Conservation (phyloP, 164 flowering plant genomes). For the Berberis thunbergii region DNA sequence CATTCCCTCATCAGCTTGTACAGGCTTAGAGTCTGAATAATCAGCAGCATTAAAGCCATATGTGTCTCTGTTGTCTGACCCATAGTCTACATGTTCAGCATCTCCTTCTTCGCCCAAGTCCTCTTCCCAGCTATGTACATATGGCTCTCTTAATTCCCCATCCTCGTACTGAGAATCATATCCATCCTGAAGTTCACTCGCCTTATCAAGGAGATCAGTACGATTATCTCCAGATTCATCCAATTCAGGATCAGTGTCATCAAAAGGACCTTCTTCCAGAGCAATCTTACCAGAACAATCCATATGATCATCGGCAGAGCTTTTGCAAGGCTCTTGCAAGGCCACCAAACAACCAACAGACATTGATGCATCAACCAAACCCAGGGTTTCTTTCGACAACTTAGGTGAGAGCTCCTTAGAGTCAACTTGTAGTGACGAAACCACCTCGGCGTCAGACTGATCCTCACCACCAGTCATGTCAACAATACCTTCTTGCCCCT, state of each 20-base stretch:
- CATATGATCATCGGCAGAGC: conserved; percentile 11
- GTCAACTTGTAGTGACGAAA: conserved; percentile 7
- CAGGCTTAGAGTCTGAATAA: too few relatives aligned
- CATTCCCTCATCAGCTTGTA: too few relatives aligned
- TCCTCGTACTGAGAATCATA: conserved; percentile 72
- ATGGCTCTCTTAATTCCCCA: conserved; percentile 60
- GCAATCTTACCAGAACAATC: conserved; percentile 9
- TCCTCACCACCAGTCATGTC: conserved; percentile 4
- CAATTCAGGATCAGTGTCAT: conserved; percentile 18
- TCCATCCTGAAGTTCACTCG: conserved; percentile 28
- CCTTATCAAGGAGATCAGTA: conserved; percentile 7
- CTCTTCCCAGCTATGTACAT: conserved; percentile 37
- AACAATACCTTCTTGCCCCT: conserved; percentile 5
- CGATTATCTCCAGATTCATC: conserved; percentile 11
- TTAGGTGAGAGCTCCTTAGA: neutral
- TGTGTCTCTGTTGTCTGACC: conserved; percentile 9
- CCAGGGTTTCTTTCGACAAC: neutral
- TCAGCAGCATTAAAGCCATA: too few relatives aligned
- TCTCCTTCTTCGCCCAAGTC: conserved; percentile 35
- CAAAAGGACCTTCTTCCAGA: conserved; percentile 8
- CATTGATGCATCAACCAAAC: neutral
- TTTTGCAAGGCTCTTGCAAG: conserved; percentile 10
- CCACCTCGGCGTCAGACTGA: conserved; percentile 7
- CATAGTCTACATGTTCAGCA: conserved; percentile 54
- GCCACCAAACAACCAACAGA: conserved; percentile 1